Conservation (phyloP, 2,329 filamentous ascomycete genomes). For the Colletotrichum sp. region DNA sequence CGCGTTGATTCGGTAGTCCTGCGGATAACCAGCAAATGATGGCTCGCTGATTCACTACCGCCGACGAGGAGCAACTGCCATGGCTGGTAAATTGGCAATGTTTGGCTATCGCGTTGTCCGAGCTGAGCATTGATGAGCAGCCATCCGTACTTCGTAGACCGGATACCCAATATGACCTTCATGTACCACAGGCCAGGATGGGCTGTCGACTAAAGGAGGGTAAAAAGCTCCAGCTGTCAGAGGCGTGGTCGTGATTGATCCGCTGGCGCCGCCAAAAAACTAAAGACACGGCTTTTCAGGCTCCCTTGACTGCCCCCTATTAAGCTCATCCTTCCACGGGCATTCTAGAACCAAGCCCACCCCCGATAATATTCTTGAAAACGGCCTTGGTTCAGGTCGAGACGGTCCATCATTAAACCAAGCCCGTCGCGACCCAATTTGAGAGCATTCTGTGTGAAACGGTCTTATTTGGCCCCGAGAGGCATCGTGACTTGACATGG, state of each 20-base stretch:
- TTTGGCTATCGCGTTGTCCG: background rate
- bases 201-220: background rate
- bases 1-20: background rate
- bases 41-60: background rate
- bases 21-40: background rate
- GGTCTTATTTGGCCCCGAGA: background rate
- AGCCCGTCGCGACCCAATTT: background rate
- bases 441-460: background rate
- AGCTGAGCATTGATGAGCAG: background rate
- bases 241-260: background rate
- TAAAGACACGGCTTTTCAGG: background rate
- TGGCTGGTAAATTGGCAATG: background rate
- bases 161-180: background rate
- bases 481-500: background rate
- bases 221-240: background rate
- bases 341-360: background rate
- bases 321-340: background rate
- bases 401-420: background rate
- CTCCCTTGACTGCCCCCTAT: background rate
- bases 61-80: background rate
- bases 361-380: background rate
- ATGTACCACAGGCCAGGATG: background rate
- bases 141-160: background rate
- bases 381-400: background rate
- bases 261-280: background rate